phyloP scores from a whole-genome alignment of 805 yeast genomes.

The Candida succiphila region DNA sequence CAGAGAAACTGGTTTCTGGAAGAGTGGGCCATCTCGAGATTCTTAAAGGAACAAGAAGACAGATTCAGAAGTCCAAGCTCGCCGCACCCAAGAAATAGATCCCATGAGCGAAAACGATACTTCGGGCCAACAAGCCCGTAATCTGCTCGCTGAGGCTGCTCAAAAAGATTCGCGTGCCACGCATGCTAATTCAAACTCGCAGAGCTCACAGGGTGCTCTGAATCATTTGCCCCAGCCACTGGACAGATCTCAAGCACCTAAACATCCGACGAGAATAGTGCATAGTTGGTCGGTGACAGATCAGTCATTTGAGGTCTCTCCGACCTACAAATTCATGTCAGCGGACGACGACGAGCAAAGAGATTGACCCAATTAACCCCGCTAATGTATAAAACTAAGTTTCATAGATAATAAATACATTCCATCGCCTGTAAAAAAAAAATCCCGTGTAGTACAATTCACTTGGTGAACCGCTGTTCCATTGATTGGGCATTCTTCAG shows the following conservation, averaged over 20 bases:
- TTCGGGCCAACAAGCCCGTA: neutral
- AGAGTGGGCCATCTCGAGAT: conserved; percentile 92
- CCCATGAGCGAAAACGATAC: conserved; percentile 1
- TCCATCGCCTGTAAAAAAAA: too few species aligned
- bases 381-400: neutral
- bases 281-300: conserved; percentile 18
- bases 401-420: too few species aligned
- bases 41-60: conserved; percentile 82
- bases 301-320: conserved; percentile 8
- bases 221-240: too few species aligned
- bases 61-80: conserved; percentile 57
- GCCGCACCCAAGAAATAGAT: conserved; percentile 11
- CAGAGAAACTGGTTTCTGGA: conserved; percentile 81
- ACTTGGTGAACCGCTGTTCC: conserved; percentile 4
- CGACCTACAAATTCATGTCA: conserved; percentile 11
- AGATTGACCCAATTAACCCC: conserved; percentile 9
- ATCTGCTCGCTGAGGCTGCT: conserved; percentile 12
- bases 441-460: neutral
- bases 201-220: too few species aligned
- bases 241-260: too few species aligned
- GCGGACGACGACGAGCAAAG: conserved; percentile 4
- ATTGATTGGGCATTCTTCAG: conserved; percentile 7
- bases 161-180: conserved; percentile 21
- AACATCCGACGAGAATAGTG: too few species aligned
- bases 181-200: too few species aligned